phyloP scores from a whole-genome alignment of 257 asterid genomes.

The Capsicum chinense region DNA sequence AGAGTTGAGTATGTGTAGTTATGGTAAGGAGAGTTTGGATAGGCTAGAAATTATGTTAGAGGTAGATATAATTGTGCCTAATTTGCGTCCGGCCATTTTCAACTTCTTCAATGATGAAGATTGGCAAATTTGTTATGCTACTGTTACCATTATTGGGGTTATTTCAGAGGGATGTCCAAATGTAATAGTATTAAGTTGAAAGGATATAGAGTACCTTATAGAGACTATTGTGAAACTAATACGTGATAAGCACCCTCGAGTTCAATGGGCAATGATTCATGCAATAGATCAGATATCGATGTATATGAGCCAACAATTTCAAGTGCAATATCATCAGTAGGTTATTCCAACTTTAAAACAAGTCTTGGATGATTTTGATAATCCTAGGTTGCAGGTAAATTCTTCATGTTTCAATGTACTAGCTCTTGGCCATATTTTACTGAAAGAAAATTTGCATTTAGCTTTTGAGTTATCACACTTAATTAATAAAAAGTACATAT shows the following conservation, averaged over 20 bases:
- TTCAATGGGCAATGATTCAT: slow-evolving; percentile 20
- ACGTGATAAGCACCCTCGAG: slow-evolving; percentile 20
- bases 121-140: slow-evolving; percentile 29
- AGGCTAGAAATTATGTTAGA: slow-evolving; percentile 24
- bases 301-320: neutral
- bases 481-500: neutral
- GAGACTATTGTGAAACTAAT: slow-evolving; percentile 6
- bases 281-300: neutral
- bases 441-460: no score
- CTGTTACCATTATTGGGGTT: neutral
- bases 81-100: neutral
- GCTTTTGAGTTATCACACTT: no score
- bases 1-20: neutral
- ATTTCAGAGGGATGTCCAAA: slow-evolving; percentile 25
- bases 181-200: neutral
- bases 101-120: neutral
- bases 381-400: slow-evolving; percentile 29
- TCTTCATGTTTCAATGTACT: neutral
- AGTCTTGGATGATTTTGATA: slow-evolving; percentile 9
- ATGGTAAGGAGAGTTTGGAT: slow-evolving; percentile 22
- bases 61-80: neutral
- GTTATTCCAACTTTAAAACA: neutral
- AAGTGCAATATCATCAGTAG: slow-evolving; percentile 18
- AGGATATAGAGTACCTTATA: neutral
- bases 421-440: no score